phyloP scores from a whole-genome alignment of 495 filamentous ascomycete genomes.

The Niebla homalea region DNA sequence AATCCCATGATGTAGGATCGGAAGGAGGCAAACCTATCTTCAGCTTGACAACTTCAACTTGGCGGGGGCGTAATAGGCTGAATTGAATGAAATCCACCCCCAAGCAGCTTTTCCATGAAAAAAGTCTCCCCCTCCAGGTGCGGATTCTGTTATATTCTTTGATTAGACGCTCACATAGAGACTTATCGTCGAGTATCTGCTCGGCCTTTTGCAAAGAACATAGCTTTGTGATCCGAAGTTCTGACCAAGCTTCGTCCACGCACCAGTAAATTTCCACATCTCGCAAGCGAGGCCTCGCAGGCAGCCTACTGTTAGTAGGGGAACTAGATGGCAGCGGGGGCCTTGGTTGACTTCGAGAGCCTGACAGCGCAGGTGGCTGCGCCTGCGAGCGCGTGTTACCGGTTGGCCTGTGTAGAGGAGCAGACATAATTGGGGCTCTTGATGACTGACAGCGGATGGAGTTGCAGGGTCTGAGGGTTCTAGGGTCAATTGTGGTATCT shows the following conservation, averaged over 20 bases:
- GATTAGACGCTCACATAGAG: not conserved
- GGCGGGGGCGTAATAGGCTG: not conserved
- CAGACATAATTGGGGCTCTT: too few species aligned
- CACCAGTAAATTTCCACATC: not conserved
- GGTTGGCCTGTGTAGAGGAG: not conserved
- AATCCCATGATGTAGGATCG: not conserved
- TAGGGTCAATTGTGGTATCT: not conserved
- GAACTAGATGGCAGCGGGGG: not conserved
- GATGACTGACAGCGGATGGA: not conserved
- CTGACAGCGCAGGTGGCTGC: not conserved
- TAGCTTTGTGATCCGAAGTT: constrained; percentile 1
- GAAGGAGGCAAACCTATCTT: not conserved
- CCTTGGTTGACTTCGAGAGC: not conserved
- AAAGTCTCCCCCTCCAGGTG: not conserved
- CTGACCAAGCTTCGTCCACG: constrained; percentile 1
- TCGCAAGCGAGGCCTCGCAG: not conserved
- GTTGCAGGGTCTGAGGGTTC: not conserved
- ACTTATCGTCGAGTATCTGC: not conserved
- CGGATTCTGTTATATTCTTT: not conserved
- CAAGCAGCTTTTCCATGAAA: constrained; percentile 1
- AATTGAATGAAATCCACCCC: constrained; percentile 1
- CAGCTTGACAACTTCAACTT: not conserved
- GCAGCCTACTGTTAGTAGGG: not conserved
- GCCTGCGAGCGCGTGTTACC: not conserved
- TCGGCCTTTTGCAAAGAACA: not conserved